Evolutionary conservation across 2,329 filamentous ascomycete species (phyloP).

Genomic region (Stromatinia cepivora): DNA sequence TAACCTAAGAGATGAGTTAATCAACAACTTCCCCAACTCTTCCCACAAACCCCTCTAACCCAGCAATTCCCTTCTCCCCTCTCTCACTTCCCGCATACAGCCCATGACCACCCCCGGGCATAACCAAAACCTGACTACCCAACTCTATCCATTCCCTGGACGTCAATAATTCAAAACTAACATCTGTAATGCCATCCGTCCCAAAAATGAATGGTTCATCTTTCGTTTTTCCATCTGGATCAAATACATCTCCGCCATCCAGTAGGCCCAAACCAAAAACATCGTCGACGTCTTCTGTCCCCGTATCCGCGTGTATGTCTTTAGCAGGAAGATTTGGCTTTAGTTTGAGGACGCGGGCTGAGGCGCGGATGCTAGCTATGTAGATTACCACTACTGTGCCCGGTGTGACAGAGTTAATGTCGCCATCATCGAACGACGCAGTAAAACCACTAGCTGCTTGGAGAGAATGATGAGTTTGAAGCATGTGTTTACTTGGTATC

Average conservation of each 20-base stretch:
- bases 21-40: conserved; percentile 62
- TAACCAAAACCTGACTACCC: conserved; percentile 67
- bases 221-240: conserved; percentile 39
- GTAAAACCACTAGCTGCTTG: conserved; percentile 68
- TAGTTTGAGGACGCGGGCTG: conserved; percentile 68
- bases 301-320: conserved; percentile 33
- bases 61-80: conserved; percentile 54
- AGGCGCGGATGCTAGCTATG: conserved; percentile 80
- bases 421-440: conserved; percentile 66
- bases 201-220: conserved; percentile 44
- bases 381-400: conserved; percentile 80
- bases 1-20: conserved; percentile 40
- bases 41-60: conserved; percentile 72
- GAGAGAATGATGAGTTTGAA: conserved; percentile 56
- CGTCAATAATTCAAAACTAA: conserved; percentile 68
- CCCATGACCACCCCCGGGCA: conserved; percentile 68
- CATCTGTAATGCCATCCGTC: conserved; percentile 46
- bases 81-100: conserved; percentile 55
- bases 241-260: conserved; percentile 47
- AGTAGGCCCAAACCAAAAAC: conserved; percentile 58
- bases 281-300: conserved; percentile 44
- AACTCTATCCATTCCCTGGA: conserved; percentile 73
- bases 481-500: conserved; percentile 59
- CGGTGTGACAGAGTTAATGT: conserved; percentile 61
- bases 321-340: conserved; percentile 31